These are phyloP conservation scores for Colletotrichum limetticola DNA, from an alignment of 2,329 filamentous ascomycete species.

Conservation along the genomic window DNA sequence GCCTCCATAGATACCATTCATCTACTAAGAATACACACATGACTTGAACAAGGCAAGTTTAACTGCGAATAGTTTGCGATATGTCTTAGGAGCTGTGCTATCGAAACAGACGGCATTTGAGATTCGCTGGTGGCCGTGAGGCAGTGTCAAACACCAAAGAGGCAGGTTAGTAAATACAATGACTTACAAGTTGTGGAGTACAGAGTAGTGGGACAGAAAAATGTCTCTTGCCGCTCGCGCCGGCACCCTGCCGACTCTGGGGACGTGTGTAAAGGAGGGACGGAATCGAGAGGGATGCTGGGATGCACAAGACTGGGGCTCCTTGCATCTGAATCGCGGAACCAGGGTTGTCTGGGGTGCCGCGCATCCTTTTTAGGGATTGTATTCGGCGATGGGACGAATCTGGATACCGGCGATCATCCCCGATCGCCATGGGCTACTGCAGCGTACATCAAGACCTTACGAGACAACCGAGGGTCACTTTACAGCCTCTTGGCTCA, in stretches of 20 bases:
- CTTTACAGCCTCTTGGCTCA: neutral
- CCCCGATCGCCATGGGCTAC: constrained; percentile 7
- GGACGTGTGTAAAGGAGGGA: neutral
- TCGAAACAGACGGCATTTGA: neutral
- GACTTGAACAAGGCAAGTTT: neutral
- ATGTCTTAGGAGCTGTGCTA: neutral
- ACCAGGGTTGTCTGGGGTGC: neutral
- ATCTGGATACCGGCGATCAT: constrained; percentile 9
- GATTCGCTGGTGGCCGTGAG: neutral
- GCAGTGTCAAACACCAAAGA: neutral
- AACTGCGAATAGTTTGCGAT: neutral
- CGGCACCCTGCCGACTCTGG: constrained; percentile 25
- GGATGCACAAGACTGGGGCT: neutral
- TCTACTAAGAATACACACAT: neutral
- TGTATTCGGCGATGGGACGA: constrained; percentile 7
- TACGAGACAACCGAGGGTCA: neutral
- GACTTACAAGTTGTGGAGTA: neutral
- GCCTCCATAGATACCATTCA: no score
- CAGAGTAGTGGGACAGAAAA: neutral
- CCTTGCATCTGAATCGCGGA: constrained; percentile 10
- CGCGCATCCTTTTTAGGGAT: neutral
- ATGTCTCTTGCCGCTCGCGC: neutral
- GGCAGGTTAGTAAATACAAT: neutral
- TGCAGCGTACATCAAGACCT: neutral
- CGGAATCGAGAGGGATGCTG: neutral